These are phyloP conservation scores for Trypanosoma cruzi DNA, from an alignment of 208 protist genomes.

Conservation along the genomic window DNA sequence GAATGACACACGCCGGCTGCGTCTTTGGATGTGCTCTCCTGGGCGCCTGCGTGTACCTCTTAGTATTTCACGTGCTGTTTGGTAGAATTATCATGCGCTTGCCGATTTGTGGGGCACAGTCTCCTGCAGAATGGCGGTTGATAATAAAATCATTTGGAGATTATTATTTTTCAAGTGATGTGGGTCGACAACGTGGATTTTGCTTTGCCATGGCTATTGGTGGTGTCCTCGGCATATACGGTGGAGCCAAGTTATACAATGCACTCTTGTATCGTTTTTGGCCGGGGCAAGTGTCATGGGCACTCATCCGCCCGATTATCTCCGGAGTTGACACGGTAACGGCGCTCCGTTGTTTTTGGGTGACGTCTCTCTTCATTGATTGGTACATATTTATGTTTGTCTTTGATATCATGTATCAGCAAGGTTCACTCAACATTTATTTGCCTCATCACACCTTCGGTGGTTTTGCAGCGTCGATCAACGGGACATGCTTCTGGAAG, in stretches of 20 bases:
- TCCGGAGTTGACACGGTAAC: constrained; percentile 7
- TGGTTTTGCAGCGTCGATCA: constrained; percentile 30
- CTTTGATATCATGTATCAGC: constrained; percentile 49
- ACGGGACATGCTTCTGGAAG: background rate
- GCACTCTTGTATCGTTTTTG: constrained; percentile 31
- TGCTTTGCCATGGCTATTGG: constrained; percentile 36
- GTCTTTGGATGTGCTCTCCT: constrained; percentile 21
- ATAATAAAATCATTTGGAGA: constrained; percentile 25
- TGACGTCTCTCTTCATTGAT: constrained; percentile 27
- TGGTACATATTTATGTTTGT: constrained; percentile 46
- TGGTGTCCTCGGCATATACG: constrained; percentile 33
- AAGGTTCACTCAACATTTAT: constrained; percentile 37
- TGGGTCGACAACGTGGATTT: constrained; percentile 14
- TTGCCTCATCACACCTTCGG: constrained; percentile 42
- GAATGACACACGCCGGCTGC: constrained; percentile 29
- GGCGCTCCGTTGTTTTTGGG: constrained; percentile 23
- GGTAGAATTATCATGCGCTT: constrained; percentile 32
- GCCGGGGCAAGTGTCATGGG: constrained; percentile 32
- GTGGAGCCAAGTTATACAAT: constrained; percentile 45
- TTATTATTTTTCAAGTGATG: constrained; percentile 23
- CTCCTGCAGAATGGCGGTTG: constrained; percentile 23
- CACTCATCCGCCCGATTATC: constrained; percentile 25
- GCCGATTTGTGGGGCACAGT: constrained; percentile 37
- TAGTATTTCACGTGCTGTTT: constrained; percentile 19
- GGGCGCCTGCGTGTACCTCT: constrained; percentile 20